Base-by-base conservation (phyloP, 2,329 filamentous ascomycete species). In the Trichophyton schoenleinii region DNA sequence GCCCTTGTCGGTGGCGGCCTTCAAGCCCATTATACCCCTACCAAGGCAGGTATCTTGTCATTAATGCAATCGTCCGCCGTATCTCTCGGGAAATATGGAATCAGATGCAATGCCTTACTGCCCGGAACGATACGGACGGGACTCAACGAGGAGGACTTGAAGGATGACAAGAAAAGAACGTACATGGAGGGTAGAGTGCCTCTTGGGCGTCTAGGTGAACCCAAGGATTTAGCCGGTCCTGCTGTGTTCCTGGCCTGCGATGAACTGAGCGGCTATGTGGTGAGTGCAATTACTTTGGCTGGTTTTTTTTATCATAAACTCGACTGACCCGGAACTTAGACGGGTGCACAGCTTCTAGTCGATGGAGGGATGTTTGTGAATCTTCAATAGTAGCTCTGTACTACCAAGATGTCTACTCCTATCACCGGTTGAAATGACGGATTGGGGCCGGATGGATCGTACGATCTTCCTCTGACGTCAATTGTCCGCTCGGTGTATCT, bases 301-400 rank as follows among this genome's bases (percentile, higher is more conserved):
- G 13, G 13, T 22, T 38, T 1, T 38, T 1, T 55, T 0, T 13
- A n/a, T 13, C n/a, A 18, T 18, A 11, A 8, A 8, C n/a, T 49
- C 58, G 53, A 28, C 62, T 18, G 28, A 61, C 8, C 20, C 62
- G 28, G 8, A 58, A 15, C 13, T 2, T 60, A 80, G 75, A 92
- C 85, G 63, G 90, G 90, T 0, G 86, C 89, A 15, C 89, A 94
- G 74, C 70, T 96, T 66, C 73, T 96, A 64, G 91, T 96, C 13
- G 91, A 96, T 74, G 91, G 91, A 9, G 91, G 91, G 0, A 72
- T 92, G 64, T 96, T 94, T 79, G 91, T 95, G 15, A 95, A 95
- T 74, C 77, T 95, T 67, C 89, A 94, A 74, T 92, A 74, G 66
- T 31, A 31, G 28, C 2, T 31, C 28, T 31, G 6, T 31, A 31